Evolutionary conservation across 2,329 filamentous ascomycete genomes (phyloP), one percentile per base, ranked within the genome.

Genomic region (Fusarium anthophilum): DNA sequence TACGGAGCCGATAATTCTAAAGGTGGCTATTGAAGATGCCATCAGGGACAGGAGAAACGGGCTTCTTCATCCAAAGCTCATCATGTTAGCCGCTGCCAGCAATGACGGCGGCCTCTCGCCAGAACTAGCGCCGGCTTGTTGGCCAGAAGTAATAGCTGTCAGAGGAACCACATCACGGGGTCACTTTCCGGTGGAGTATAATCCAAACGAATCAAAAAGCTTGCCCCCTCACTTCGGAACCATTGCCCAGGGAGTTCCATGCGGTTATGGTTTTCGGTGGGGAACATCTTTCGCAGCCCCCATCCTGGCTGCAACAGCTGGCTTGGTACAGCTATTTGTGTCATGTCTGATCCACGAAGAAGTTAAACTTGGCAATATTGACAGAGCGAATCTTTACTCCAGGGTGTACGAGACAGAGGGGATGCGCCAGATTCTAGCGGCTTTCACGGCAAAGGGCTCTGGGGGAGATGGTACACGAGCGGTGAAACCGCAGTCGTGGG

Each of bases 351-450:
- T 12, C 0, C 6, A 1, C 2, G 5, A 48, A 3, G 45, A n/a
- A 30, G 7, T 4, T 0, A 2, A n/a, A 6, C 6, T 0, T 8
- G 20, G 45, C 4, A 17, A 30, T n/a, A 1, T 6, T 8, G 0
- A 48, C 0, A 30, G 0, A 6, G 26, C 6, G 4, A 7, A n/a
- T 6, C 26, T 48, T 12, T 17, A 9, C 10, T 30, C 45, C 3
- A 30, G 14, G 3, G 47, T 3, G 0, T 50, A 30, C 3, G 28
- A 30, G 1, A 12, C 47, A 13, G 28, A 30, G 28, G 28, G 28
- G 8, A 32, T 30, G 47, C 28, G 5, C 7, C 14, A 32, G 22
- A 32, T 32, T 7, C 3, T 50, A 5, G 28, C 47, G 22, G 7
- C 28, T 0, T 50, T n/a, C 5, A 50, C 20, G 7, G 22, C 10